A percentile compares a stretch with the other conserved stretches of the same genome.
Evolutionary conservation across 352 stramenopile species (phyloP).

Genomic region (Thraustochytrium aureum): DNA sequence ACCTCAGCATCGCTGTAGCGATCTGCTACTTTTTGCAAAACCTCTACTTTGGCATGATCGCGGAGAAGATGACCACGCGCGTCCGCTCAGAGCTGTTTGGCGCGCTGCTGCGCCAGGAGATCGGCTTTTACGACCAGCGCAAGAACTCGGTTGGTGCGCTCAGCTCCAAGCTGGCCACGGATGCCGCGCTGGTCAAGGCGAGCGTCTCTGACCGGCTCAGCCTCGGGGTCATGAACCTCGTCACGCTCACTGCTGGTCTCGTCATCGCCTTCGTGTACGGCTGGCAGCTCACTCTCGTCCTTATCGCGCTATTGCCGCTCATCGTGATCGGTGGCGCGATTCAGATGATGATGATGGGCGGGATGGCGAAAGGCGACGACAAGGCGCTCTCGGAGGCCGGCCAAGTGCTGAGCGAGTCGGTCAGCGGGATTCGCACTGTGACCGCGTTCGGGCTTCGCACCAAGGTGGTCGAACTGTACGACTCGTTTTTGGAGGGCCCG

Average conservation of each 20-base stretch:
- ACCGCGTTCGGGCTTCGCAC: slow-evolving; percentile 56
- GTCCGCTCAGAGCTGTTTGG: slow-evolving; percentile 40
- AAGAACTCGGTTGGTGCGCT: slow-evolving; percentile 50
- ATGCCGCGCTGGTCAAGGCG: slow-evolving; percentile 57
- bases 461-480: slow-evolving; percentile 58
- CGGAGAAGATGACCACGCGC: slow-evolving; percentile 45
- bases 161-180: slow-evolving; percentile 62
- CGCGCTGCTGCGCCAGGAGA: slow-evolving; percentile 46
- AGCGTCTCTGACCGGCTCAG: slow-evolving; percentile 18
- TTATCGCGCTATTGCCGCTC: slow-evolving; percentile 63
- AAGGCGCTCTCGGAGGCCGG: slow-evolving; percentile 40
- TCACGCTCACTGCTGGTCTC: slow-evolving; percentile 38
- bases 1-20: slow-evolving; percentile 6
- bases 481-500: slow-evolving; percentile 51
- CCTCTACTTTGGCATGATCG: slow-evolving; percentile 50
- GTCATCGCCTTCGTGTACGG: slow-evolving; percentile 54
- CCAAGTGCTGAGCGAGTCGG: slow-evolving; percentile 55
- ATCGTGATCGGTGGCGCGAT: slow-evolving; percentile 63
- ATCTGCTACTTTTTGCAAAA: slow-evolving; percentile 45
- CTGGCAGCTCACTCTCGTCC: slow-evolving; percentile 54
- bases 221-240: slow-evolving; percentile 40
- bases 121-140: slow-evolving; percentile 53
- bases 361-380: slow-evolving; percentile 37
- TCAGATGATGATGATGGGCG: slow-evolving; percentile 44
- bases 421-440: slow-evolving; percentile 60